Percentiles rank a stretch among this genome's conserved stretches.
These are phyloP conservation scores for Durusdinium trenchii DNA, from an alignment of 73 alveolate species.

Conservation along the genomic window DNA sequence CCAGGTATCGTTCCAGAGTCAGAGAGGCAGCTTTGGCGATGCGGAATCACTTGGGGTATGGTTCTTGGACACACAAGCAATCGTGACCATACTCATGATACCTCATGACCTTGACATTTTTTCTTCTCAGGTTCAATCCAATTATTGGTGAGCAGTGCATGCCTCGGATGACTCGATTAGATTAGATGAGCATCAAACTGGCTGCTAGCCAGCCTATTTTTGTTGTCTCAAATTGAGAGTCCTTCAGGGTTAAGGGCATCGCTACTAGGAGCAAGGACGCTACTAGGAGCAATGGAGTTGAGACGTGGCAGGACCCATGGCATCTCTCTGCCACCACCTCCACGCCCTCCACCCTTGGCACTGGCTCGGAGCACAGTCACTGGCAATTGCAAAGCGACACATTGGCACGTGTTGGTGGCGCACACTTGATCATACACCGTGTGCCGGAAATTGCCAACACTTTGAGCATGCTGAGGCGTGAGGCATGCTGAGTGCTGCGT, in stretches of 20 bases:
- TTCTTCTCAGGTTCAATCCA: conserved; percentile 78
- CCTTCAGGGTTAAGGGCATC: background rate
- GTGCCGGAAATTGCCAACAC: background rate
- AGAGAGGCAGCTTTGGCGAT: conserved; percentile 87
- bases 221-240: background rate
- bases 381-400: background rate
- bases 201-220: background rate
- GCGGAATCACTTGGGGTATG: conserved; percentile 94
- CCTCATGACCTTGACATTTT: no score
- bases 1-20: conserved; percentile 89
- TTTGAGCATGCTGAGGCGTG: background rate
- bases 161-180: background rate
- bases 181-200: no score
- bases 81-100: no score
- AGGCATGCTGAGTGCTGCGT: background rate
- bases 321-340: conserved; percentile 91
- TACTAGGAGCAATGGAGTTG: background rate
- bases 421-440: no score
- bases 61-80: no score
- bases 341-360: conserved; percentile 89
- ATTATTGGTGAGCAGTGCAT: conserved; percentile 87
- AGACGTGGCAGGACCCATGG: conserved; percentile 83
- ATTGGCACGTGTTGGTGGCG: background rate
- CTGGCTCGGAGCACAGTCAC: background rate
- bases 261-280: background rate